phyloP scores from a whole-genome alignment of 2,329 filamentous ascomycete species.

The Clarireedia monteithiana region DNA sequence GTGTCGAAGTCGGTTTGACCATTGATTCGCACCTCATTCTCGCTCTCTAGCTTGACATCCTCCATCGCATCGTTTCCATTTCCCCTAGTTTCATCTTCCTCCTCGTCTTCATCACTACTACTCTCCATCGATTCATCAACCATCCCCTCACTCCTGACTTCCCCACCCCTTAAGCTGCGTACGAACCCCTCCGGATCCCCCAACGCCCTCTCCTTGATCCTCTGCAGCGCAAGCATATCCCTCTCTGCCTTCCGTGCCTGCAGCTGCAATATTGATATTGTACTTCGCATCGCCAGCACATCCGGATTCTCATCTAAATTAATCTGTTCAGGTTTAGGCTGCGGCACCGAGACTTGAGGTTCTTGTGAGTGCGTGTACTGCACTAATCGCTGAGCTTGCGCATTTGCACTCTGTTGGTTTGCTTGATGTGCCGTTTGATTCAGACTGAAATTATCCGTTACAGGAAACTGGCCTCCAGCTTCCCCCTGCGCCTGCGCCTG shows the following conservation, averaged over 20 bases:
- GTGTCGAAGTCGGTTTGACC: not conserved
- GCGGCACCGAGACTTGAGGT: slow-evolving; percentile 34
- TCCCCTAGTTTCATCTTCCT: slow-evolving; percentile 9
- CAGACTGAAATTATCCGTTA: not conserved
- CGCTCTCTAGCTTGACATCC: not conserved
- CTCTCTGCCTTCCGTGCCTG: slow-evolving; percentile 70
- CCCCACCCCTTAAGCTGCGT: slow-evolving; percentile 56
- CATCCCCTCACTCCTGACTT: slow-evolving; percentile 35
- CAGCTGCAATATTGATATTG: slow-evolving; percentile 79
- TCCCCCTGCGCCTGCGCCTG: not conserved
- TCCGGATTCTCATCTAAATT: slow-evolving; percentile 67
- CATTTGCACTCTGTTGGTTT: slow-evolving; percentile 4
- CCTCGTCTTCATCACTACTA: slow-evolving; percentile 8
- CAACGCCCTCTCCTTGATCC: slow-evolving; percentile 63
- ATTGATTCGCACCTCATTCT: not conserved
- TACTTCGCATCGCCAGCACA: slow-evolving; percentile 76
- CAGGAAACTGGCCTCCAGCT: not conserved
- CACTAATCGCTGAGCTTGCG: slow-evolving; percentile 15
- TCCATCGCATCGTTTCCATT: not conserved
- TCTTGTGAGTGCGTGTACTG: slow-evolving; percentile 38
- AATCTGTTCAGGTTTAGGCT: slow-evolving; percentile 40
- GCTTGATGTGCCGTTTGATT: not conserved
- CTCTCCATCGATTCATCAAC: slow-evolving; percentile 22
- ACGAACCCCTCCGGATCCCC: slow-evolving; percentile 65
- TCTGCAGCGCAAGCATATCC: slow-evolving; percentile 65